Conservation (phyloP, 805 yeast genomes). For the Henningerozyma blattae region DNA sequence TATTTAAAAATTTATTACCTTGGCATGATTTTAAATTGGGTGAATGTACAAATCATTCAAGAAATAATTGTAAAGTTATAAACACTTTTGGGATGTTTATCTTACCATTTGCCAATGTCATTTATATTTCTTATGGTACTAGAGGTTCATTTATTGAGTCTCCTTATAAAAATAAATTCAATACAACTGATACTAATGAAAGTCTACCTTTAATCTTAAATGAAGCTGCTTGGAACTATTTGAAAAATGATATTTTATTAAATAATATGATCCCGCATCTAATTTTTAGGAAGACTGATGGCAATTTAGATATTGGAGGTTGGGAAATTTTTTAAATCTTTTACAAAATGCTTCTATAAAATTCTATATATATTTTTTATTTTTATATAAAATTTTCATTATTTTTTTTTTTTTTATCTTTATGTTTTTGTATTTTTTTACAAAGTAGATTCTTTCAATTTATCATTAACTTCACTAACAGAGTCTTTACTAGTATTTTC, state of each 20-base stretch:
- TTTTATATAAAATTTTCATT: background rate
- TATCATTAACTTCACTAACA: slow-evolving; percentile 16
- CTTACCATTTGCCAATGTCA: slow-evolving; percentile 18
- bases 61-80: slow-evolving; percentile 38
- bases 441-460: slow-evolving; percentile 14
- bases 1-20: slow-evolving; percentile 46
- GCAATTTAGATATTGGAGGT: slow-evolving; percentile 78
- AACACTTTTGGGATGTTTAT: slow-evolving; percentile 18
- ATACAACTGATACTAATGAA: slow-evolving; percentile 67
- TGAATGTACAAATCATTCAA: slow-evolving; percentile 65
- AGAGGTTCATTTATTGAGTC: slow-evolving; percentile 72
- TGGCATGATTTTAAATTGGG: slow-evolving; percentile 45
- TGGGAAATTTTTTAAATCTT: slow-evolving; percentile 51
- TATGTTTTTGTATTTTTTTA: slow-evolving; percentile 1
- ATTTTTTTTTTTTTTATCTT: background rate
- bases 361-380: background rate
- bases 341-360: background rate
- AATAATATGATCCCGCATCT: slow-evolving; percentile 66
- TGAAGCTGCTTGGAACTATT: slow-evolving; percentile 47
- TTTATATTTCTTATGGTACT: slow-evolving; percentile 46
- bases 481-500: slow-evolving; percentile 20
- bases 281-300: slow-evolving; percentile 71
- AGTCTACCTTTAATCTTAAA: slow-evolving; percentile 63
- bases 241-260: slow-evolving; percentile 61
- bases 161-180: slow-evolving; percentile 79